Conservation (phyloP, 805 yeast species). For the Kazachstania bromeliacearum region DNA sequence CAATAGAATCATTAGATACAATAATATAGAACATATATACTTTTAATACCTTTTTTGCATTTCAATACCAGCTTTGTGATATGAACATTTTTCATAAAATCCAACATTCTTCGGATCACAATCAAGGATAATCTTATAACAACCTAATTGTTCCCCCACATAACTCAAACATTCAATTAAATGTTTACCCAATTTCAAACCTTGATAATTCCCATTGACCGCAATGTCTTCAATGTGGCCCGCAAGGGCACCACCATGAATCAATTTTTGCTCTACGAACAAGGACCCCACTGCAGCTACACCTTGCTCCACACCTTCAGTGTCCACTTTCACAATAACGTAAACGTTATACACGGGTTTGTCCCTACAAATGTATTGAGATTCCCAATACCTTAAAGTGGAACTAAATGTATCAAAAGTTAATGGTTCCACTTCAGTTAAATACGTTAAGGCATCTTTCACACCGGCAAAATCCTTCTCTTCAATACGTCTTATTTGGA, state of each 20-base stretch:
- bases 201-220: slow-evolving; percentile 66
- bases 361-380: slow-evolving; percentile 18
- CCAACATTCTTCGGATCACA: slow-evolving; percentile 75
- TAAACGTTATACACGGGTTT: slow-evolving; percentile 49
- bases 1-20: slow-evolving; percentile 46
- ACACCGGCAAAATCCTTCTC: slow-evolving; percentile 51
- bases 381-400: slow-evolving; percentile 51
- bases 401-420: slow-evolving; percentile 39
- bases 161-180: slow-evolving; percentile 54
- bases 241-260: slow-evolving; percentile 75
- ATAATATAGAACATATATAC: slow-evolving; percentile 3
- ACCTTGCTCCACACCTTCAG: slow-evolving; percentile 36
- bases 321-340: slow-evolving; percentile 48
- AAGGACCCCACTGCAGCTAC: slow-evolving; percentile 83
- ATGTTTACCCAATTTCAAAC: slow-evolving; percentile 65
- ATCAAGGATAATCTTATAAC: slow-evolving; percentile 84
- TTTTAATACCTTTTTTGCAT: slow-evolving; percentile 37
- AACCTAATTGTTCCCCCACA: slow-evolving; percentile 52
- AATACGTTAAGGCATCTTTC: slow-evolving; percentile 48
- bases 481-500: slow-evolving; percentile 50
- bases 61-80: slow-evolving; percentile 52
- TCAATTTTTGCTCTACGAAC: slow-evolving; percentile 68
- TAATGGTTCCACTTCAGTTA: slow-evolving; percentile 80
- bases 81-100: slow-evolving; percentile 86
- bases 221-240: slow-evolving; percentile 97